Conservation (phyloP, 2,329 filamentous ascomycete genomes). For the Paracorniculantispora psalliotae region DNA sequence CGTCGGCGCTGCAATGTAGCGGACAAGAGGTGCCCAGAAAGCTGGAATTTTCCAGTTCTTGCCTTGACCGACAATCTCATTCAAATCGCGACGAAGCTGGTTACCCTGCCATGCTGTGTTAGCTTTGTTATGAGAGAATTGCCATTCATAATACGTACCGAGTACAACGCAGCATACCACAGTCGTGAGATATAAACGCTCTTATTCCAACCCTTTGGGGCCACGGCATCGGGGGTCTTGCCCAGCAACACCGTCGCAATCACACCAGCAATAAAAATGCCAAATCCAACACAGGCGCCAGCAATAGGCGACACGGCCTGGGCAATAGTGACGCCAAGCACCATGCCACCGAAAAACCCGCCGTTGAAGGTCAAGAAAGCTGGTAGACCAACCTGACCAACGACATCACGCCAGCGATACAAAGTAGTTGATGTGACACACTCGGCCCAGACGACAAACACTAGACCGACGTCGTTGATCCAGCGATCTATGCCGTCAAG, state of each 20-base stretch:
- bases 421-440: conserved; percentile 48
- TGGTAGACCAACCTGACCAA: conserved; percentile 37
- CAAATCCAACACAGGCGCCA: conserved; percentile 48
- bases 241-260: conserved; percentile 36
- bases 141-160: conserved; percentile 32
- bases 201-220: conserved; percentile 37
- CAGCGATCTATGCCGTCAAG: conserved; percentile 51
- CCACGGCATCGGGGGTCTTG: conserved; percentile 35
- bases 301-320: conserved; percentile 40
- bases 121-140: background rate
- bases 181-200: conserved; percentile 36
- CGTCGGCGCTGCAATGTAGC: conserved; percentile 45
- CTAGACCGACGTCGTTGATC: conserved; percentile 50
- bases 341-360: conserved; percentile 49
- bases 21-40: conserved; percentile 46
- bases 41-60: conserved; percentile 52
- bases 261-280: conserved; percentile 41
- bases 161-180: conserved; percentile 53
- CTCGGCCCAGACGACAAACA: conserved; percentile 51
- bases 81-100: conserved; percentile 51
- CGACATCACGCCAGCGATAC: conserved; percentile 47
- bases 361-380: conserved; percentile 42
- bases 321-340: conserved; percentile 46
- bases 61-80: conserved; percentile 46
- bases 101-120: conserved; percentile 38